A percentile compares a stretch with the other conserved stretches of the same genome.
phyloP scores from a whole-genome alignment of 2,329 filamentous ascomycete genomes.

The Aspergillus jensenii region DNA sequence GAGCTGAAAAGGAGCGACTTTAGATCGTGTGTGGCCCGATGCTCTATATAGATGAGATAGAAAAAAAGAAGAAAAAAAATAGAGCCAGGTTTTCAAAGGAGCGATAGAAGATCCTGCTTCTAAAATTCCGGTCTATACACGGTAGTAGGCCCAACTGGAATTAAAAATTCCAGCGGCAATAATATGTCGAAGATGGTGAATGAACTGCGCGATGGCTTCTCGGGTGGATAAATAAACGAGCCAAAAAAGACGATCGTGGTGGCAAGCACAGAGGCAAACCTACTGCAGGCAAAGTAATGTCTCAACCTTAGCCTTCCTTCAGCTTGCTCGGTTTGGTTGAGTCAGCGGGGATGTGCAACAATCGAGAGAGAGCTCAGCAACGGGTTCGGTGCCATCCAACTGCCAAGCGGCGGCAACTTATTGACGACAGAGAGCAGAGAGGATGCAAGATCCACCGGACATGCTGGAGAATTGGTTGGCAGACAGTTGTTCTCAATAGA shows the following conservation, averaged over 20 bases:
- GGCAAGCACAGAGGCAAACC: slow-evolving; percentile 1
- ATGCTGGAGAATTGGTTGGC: slow-evolving; percentile 15
- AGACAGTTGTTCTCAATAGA: not conserved
- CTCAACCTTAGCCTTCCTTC: not conserved
- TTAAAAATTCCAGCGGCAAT: not conserved
- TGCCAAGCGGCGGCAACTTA: slow-evolving; percentile 23
- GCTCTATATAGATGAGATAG: slow-evolving; percentile 1
- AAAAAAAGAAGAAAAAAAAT: not conserved
- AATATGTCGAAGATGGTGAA: not conserved
- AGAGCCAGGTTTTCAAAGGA: not conserved
- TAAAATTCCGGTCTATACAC: slow-evolving; percentile 4
- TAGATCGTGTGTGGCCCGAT: not conserved
- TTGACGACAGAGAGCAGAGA: slow-evolving; percentile 17
- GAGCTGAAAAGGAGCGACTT: slow-evolving; percentile 10
- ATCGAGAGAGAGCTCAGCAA: slow-evolving; percentile 16
- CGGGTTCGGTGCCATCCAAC: slow-evolving; percentile 22
- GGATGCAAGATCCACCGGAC: slow-evolving; percentile 18
- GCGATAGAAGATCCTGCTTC: slow-evolving; percentile 24
- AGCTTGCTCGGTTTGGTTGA: not conserved
- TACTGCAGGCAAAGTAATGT: not conserved
- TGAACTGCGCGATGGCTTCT: slow-evolving; percentile 1
- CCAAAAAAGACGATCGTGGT: not conserved
- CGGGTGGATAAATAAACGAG: not conserved
- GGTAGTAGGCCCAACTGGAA: not conserved
- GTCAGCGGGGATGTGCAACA: slow-evolving; percentile 15